Percentiles rank a stretch among this genome's conserved stretches.
These are phyloP conservation scores for Hygrophila difformis DNA, from an alignment of 257 asterid species.

Conservation along the genomic window DNA sequence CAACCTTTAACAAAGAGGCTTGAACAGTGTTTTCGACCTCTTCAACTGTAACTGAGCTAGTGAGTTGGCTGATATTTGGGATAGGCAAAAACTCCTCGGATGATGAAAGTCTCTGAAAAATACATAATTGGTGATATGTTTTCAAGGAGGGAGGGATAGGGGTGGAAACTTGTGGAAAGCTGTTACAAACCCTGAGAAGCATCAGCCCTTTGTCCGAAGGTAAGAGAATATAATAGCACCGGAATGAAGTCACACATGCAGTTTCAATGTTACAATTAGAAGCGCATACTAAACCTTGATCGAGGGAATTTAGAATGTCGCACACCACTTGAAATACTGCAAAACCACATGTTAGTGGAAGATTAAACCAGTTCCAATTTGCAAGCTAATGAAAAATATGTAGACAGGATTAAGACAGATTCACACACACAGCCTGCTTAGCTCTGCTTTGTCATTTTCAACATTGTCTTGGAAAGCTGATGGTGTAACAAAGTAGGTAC, in stretches of 20 bases:
- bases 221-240: slow-evolving; percentile 74
- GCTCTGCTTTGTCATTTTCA: slow-evolving; percentile 43
- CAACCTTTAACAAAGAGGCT: slow-evolving; percentile 72
- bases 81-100: slow-evolving; percentile 76
- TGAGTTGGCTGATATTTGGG: slow-evolving; percentile 32
- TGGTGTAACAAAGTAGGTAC: slow-evolving; percentile 56
- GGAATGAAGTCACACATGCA: slow-evolving; percentile 54
- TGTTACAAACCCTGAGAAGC: slow-evolving; percentile 80
- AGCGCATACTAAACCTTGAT: slow-evolving; percentile 90
- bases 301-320: slow-evolving; percentile 60
- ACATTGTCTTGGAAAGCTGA: slow-evolving; percentile 42
- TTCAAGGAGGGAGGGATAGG: background rate
- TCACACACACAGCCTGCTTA: slow-evolving; percentile 46
- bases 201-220: slow-evolving; percentile 83
- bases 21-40: slow-evolving; percentile 53
- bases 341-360: slow-evolving; percentile 17
- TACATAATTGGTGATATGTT: background rate
- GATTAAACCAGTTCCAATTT: slow-evolving; percentile 15
- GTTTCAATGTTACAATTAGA: slow-evolving; percentile 73
- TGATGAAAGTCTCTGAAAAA: slow-evolving; percentile 75
- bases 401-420: slow-evolving; percentile 15
- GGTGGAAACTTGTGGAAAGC: slow-evolving; percentile 1
- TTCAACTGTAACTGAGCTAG: slow-evolving; percentile 26
- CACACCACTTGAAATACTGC: slow-evolving; percentile 83
- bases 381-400: slow-evolving; percentile 5